Evolutionary conservation across 2,329 filamentous ascomycete genomes (phyloP).

Genomic region (Pyrenochaeta sp.): DNA sequence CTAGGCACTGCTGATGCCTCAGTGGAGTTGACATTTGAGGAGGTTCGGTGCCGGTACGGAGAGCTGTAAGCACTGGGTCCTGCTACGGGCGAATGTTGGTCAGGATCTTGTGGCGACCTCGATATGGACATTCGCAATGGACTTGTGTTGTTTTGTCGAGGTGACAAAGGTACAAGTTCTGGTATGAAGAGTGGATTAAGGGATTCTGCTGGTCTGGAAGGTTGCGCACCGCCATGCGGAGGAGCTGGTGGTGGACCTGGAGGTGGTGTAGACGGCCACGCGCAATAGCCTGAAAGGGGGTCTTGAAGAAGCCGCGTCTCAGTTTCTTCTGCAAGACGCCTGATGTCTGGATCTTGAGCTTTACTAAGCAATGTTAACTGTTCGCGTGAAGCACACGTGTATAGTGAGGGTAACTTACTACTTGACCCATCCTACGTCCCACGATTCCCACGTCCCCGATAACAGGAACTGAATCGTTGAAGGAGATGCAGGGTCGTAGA

Average conservation of each 20-base stretch:
- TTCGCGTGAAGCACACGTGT: not conserved
- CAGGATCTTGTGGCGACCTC: conserved; percentile 5
- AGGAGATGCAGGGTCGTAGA: conserved; percentile 38
- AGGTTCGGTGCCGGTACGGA: conserved; percentile 15
- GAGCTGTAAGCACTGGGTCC: conserved; percentile 14
- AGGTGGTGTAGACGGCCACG: conserved; percentile 31
- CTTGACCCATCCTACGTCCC: conserved; percentile 42
- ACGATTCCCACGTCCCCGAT: conserved; percentile 41
- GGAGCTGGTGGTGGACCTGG: conserved; percentile 6
- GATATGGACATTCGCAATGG: not conserved
- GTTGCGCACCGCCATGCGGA: not conserved
- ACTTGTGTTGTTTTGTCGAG: not conserved
- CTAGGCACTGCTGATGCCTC: not conserved
- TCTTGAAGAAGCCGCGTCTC: conserved; percentile 29
- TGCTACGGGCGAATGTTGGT: conserved; percentile 2
- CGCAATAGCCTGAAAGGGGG: conserved; percentile 25
- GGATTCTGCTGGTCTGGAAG: conserved; percentile 5
- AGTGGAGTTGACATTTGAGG: not conserved
- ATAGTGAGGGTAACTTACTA: conserved; percentile 24
- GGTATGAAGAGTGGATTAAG: not conserved
- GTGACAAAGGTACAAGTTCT: conserved; percentile 5
- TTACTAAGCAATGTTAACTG: conserved; percentile 26
- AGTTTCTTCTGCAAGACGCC: conserved; percentile 38
- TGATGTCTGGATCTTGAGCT: conserved; percentile 39
- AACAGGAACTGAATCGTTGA: conserved; percentile 41